These are phyloP conservation scores for Yamadazyma scolyti DNA, from an alignment of 805 yeast species.

Conservation along the genomic window DNA sequence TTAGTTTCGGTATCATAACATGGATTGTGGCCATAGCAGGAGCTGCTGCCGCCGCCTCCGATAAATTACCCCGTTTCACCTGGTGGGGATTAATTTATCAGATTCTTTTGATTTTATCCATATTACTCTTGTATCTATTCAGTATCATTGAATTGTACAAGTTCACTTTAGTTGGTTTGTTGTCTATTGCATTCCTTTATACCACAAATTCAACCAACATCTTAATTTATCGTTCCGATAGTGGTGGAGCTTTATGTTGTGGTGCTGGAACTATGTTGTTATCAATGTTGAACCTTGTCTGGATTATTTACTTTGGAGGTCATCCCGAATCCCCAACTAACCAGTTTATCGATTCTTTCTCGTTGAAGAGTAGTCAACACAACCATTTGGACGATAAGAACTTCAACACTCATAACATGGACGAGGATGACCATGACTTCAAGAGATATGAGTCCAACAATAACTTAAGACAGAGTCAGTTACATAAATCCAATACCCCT, in stretches of 20 bases:
- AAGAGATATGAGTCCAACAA: constrained; percentile 14
- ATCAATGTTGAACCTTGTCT: constrained; percentile 75
- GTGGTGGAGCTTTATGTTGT: constrained; percentile 73
- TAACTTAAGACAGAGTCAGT: constrained; percentile 34
- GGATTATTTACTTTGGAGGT: constrained; percentile 89
- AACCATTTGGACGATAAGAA: constrained; percentile 27
- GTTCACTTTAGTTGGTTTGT: constrained; percentile 49
- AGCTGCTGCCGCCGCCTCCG: constrained; percentile 45
- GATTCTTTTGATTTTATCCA: constrained; percentile 52
- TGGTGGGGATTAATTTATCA: constrained; percentile 97
- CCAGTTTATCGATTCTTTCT: constrained; percentile 79
- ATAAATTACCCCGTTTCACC: constrained; percentile 70
- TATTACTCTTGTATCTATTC: constrained; percentile 50
- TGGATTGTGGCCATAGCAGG: constrained; percentile 92
- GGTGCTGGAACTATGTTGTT: constrained; percentile 88
- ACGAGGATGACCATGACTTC: constrained; percentile 24
- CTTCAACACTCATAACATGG: constrained; percentile 12
- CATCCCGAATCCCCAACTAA: constrained; percentile 86
- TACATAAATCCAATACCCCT: constrained; percentile 24
- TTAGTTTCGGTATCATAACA: constrained; percentile 67
- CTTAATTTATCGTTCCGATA: constrained; percentile 60
- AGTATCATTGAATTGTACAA: constrained; percentile 71
- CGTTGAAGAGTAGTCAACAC: constrained; percentile 46
- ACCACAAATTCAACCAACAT: constrained; percentile 80
- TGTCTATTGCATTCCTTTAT: constrained; percentile 76